A percentile compares a stretch with the other conserved stretches of the same genome.
These are phyloP conservation scores for Hortiboletus campestris DNA, from an alignment of 768 basidiomycete species.

Conservation along the genomic window DNA sequence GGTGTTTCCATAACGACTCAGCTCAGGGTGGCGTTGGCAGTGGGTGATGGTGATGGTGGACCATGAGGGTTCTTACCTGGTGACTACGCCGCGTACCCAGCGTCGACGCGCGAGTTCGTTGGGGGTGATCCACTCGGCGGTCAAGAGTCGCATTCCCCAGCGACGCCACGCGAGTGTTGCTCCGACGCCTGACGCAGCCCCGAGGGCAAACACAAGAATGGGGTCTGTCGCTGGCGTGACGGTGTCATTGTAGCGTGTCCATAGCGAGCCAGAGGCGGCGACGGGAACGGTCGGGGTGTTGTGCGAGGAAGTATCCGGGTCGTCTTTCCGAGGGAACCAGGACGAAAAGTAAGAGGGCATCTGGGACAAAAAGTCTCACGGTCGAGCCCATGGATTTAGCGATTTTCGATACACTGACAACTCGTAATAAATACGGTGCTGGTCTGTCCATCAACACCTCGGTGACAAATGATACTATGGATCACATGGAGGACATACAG, in stretches of 20 bases:
- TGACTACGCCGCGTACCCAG: conserved; percentile 81
- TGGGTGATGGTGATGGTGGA: neutral
- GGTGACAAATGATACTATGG: neutral
- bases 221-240: neutral
- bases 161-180: conserved; percentile 41
- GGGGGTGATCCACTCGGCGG: conserved; percentile 69
- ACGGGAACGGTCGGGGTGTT: neutral
- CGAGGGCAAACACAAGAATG: conserved; percentile 14
- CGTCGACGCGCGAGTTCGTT: conserved; percentile 52
- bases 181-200: conserved; percentile 10
- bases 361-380: too few relatives aligned
- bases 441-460: too few relatives aligned
- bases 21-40: neutral
- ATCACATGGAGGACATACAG: neutral
- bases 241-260: neutral
- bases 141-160: conserved; percentile 58
- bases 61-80: conserved; percentile 53
- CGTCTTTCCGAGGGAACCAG: conserved; percentile 9
- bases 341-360: conserved; percentile 5
- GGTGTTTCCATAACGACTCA: neutral
- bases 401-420: neutral
- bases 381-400: too few relatives aligned
- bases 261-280: neutral
- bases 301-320: neutral
- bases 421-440: neutral